A percentile compares a stretch with the other conserved stretches of the same genome.
Conservation (phyloP, 352 stramenopile genomes). For the Globisporangium paddicum region DNA sequence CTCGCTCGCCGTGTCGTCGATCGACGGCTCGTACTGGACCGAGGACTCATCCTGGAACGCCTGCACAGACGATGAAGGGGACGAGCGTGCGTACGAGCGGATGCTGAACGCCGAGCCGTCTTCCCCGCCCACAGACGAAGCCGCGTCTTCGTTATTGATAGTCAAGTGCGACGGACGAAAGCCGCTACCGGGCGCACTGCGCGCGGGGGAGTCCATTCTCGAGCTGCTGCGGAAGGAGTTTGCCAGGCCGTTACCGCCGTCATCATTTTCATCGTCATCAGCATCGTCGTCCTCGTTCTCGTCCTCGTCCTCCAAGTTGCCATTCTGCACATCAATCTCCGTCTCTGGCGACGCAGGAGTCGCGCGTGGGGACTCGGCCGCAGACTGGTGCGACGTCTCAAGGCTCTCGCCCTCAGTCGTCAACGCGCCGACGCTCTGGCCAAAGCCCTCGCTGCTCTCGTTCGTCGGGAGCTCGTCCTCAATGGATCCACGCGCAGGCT, state of each 20-base stretch:
- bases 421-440: constrained; percentile 67
- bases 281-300: constrained; percentile 22
- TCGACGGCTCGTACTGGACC: constrained; percentile 57
- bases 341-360: constrained; percentile 50
- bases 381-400: constrained; percentile 53
- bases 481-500: constrained; percentile 20
- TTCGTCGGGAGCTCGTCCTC: constrained; percentile 40
- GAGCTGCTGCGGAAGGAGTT: constrained; percentile 5
- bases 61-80: constrained; percentile 72
- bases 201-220: constrained; percentile 18
- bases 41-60: constrained; percentile 78
- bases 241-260: not conserved
- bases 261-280: constrained; percentile 1
- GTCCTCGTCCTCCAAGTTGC: constrained; percentile 11
- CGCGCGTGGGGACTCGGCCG: constrained; percentile 60
- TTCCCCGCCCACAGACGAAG: constrained; percentile 49
- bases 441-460: constrained; percentile 23
- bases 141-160: constrained; percentile 34
- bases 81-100: constrained; percentile 65
- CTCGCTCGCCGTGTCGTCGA: constrained; percentile 62
- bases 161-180: constrained; percentile 6
- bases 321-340: constrained; percentile 57
- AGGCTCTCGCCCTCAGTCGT: constrained; percentile 67
- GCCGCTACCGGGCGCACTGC: constrained; percentile 5
- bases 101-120: constrained; percentile 42